A percentile compares a stretch with the other conserved stretches of the same genome.
phyloP scores from a whole-genome alignment of 2,329 filamentous ascomycete species.

The Sarocladium brachiariae region DNA sequence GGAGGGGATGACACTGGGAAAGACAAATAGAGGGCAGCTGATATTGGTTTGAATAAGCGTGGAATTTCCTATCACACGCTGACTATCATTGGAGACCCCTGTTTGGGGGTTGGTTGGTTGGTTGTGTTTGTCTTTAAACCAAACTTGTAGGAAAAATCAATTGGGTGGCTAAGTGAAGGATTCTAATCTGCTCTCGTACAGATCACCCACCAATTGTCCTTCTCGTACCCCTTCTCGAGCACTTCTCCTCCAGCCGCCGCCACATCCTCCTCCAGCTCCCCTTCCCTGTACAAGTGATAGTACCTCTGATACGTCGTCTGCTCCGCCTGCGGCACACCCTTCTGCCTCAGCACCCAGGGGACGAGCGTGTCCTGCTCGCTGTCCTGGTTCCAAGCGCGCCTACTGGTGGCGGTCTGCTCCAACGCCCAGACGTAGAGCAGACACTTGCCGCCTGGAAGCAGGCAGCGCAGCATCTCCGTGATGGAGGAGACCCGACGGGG shows the following conservation, averaged over 20 bases:
- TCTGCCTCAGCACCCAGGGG: constrained; percentile 71
- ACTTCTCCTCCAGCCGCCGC: constrained; percentile 66
- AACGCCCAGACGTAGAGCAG: constrained; percentile 93
- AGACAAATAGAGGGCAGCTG: neutral
- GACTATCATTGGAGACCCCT: too few species aligned
- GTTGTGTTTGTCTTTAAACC: constrained; percentile 6
- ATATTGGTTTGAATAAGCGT: neutral
- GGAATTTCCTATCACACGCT: too few species aligned
- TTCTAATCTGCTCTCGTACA: constrained; percentile 22
- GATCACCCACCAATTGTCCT: constrained; percentile 97
- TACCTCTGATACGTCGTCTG: constrained; percentile 74
- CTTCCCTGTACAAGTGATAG: constrained; percentile 85
- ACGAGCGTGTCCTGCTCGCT: constrained; percentile 89
- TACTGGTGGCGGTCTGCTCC: constrained; percentile 72
- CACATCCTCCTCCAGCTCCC: constrained; percentile 80
- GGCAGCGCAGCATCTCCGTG: constrained; percentile 58
- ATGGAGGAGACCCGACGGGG: constrained; percentile 68
- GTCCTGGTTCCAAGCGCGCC: constrained; percentile 81
- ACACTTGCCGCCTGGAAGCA: constrained; percentile 56
- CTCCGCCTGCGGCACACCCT: constrained; percentile 8
- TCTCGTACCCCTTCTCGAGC: constrained; percentile 81
- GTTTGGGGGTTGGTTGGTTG: too few species aligned
- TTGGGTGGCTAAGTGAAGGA: too few species aligned
- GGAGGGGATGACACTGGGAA: neutral
- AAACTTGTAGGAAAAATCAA: too few species aligned